phyloP scores from a whole-genome alignment of 805 yeast genomes.

The Suhomyces pyralidae region DNA sequence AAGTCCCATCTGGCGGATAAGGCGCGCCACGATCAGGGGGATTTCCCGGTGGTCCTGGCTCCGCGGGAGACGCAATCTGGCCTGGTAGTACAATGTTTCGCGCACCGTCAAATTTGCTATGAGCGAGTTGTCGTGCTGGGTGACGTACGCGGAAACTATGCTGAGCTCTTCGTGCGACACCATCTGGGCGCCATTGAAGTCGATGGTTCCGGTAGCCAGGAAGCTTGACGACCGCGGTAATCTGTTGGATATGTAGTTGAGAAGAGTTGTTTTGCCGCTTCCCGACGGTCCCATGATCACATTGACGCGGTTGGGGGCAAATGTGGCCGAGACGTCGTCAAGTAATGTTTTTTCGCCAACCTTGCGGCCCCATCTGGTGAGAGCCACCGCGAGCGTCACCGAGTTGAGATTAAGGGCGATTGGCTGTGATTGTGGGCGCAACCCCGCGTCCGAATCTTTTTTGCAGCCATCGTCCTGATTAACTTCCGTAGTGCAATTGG shows the following conservation, averaged over 20 bases:
- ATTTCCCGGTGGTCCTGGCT: slow-evolving; percentile 29
- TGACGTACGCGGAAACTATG: slow-evolving; percentile 64
- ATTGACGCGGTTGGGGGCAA: slow-evolving; percentile 56
- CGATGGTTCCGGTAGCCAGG: slow-evolving; percentile 23
- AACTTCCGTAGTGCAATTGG: neutral
- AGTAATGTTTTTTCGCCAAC: slow-evolving; percentile 22
- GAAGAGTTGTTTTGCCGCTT: slow-evolving; percentile 68
- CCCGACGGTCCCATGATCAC: slow-evolving; percentile 84
- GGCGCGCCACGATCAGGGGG: slow-evolving; percentile 49
- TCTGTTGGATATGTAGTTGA: slow-evolving; percentile 63
- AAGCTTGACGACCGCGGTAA: slow-evolving; percentile 25
- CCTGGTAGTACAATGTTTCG: slow-evolving; percentile 74
- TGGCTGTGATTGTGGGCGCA: neutral
- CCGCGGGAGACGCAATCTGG: slow-evolving; percentile 63
- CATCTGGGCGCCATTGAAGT: slow-evolving; percentile 24
- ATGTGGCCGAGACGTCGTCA: slow-evolving; percentile 47
- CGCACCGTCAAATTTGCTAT: slow-evolving; percentile 70
- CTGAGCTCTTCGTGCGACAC: slow-evolving; percentile 24
- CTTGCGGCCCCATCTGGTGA: neutral
- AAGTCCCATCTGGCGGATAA: slow-evolving; percentile 69
- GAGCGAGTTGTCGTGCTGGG: slow-evolving; percentile 76
- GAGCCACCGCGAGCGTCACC: slow-evolving; percentile 6
- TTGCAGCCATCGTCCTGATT: neutral
- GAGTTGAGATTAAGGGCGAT: neutral
- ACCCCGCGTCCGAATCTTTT: neutral